phyloP scores from a whole-genome alignment of 495 filamentous ascomycete genomes.

The Astrocystis sublimbata region DNA sequence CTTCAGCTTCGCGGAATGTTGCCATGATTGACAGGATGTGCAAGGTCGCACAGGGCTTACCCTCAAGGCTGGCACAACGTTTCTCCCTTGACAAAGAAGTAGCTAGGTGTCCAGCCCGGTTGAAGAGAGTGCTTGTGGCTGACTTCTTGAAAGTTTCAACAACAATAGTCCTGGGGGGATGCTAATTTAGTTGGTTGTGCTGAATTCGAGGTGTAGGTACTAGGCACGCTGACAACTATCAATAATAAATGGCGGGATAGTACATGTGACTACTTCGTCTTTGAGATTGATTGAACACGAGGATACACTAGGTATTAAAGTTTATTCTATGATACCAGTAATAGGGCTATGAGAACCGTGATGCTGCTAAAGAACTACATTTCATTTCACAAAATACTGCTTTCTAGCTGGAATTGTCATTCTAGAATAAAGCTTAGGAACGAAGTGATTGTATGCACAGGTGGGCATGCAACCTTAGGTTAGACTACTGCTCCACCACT shows the following conservation, averaged over 20 bases:
- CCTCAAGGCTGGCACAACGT: not conserved
- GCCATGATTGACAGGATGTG: constrained; percentile 10
- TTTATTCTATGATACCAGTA: too few relatives aligned
- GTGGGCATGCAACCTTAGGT: not conserved
- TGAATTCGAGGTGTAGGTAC: constrained; percentile 2
- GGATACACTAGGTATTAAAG: too few relatives aligned
- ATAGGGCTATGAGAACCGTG: too few relatives aligned
- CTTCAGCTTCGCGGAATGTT: not conserved
- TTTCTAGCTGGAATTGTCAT: not conserved
- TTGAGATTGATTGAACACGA: too few relatives aligned
- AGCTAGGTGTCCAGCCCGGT: not conserved
- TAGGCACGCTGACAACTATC: too few relatives aligned
- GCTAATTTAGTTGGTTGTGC: not conserved
- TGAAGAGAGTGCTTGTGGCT: not conserved
- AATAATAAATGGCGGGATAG: too few relatives aligned
- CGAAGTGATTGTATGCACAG: not conserved
- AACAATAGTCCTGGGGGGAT: too few relatives aligned
- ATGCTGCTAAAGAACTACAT: too few relatives aligned
- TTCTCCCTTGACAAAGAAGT: not conserved
- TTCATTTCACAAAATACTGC: too few relatives aligned
- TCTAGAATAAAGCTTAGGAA: too few relatives aligned
- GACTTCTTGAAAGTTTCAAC: not conserved
- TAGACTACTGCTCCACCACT: not conserved
- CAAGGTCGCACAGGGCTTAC: not conserved
- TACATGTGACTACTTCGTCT: too few relatives aligned